These are phyloP conservation scores for Pholiota conissans DNA, from an alignment of 768 basidiomycete genomes.

Conservation along the genomic window DNA sequence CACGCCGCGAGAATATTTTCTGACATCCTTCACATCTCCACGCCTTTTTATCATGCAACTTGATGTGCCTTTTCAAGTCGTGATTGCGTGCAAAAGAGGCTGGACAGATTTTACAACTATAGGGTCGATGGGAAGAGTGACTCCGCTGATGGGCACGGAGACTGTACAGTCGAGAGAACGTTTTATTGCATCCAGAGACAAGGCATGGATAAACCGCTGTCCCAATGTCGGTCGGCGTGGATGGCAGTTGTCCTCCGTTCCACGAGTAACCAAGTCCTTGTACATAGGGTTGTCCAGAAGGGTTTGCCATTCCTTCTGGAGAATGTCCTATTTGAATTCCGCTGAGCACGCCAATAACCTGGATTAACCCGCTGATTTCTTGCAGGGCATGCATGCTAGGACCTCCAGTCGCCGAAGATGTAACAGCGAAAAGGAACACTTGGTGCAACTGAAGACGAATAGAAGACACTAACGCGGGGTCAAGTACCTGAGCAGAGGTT, in stretches of 20 bases:
- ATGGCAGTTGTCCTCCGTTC: conserved; percentile 27
- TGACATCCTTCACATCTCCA: conserved; percentile 75
- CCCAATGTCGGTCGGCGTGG: conserved; percentile 49
- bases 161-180: conserved; percentile 66
- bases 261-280: conserved; percentile 34
- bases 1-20: conserved; percentile 74
- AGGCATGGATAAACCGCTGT: conserved; percentile 83
- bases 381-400: conserved; percentile 59
- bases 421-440: conserved; percentile 76
- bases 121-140: conserved; percentile 66
- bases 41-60: conserved; percentile 69
- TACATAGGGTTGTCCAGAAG: conserved; percentile 29
- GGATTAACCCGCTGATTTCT: conserved; percentile 79
- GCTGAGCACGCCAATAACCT: conserved; percentile 78
- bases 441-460: conserved; percentile 75
- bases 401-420: conserved; percentile 57
- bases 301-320: conserved; percentile 32
- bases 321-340: conserved; percentile 67
- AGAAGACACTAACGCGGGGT: conserved; percentile 62
- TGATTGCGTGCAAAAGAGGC: conserved; percentile 80
- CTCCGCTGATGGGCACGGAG: conserved; percentile 72
- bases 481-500: conserved; percentile 44
- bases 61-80: conserved; percentile 76
- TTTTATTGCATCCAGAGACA: conserved; percentile 63
- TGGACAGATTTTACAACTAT: conserved; percentile 62